Evolutionary conservation across 805 yeast genomes (phyloP).

Genomic region (Debaryomyces maramus): DNA sequence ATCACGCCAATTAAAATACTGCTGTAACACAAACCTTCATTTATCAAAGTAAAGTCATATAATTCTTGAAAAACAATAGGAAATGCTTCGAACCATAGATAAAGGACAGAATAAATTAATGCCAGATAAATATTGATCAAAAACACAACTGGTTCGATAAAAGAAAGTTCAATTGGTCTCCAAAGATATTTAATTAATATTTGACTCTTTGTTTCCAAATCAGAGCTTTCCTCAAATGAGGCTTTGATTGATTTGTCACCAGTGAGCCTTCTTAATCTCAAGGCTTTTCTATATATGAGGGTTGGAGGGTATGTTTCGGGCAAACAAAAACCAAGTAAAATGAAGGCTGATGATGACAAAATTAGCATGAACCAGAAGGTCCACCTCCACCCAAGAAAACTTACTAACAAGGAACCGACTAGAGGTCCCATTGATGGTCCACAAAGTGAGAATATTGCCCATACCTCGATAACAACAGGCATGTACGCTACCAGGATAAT

Average conservation of each 20-base stretch:
- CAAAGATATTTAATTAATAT: slow-evolving; percentile 40
- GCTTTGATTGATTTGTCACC: slow-evolving; percentile 43
- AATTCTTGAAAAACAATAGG: slow-evolving; percentile 51
- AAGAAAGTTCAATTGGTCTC: slow-evolving; percentile 52
- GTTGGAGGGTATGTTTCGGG: slow-evolving; percentile 48
- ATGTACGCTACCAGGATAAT: slow-evolving; percentile 36
- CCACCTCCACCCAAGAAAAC: slow-evolving; percentile 47
- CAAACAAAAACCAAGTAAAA: slow-evolving; percentile 31
- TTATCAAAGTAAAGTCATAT: slow-evolving; percentile 48
- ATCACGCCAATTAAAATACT: slow-evolving; percentile 47
- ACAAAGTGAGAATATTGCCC: slow-evolving; percentile 50
- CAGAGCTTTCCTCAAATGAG: no score
- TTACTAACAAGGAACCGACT: slow-evolving; percentile 48
- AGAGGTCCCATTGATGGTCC: slow-evolving; percentile 58
- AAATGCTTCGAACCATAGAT: slow-evolving; percentile 52
- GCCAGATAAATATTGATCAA: slow-evolving; percentile 54
- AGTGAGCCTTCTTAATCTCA: slow-evolving; percentile 41
- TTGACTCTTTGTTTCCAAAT: no score
- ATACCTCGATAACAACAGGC: slow-evolving; percentile 45
- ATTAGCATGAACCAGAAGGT: slow-evolving; percentile 49
- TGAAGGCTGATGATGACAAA: slow-evolving; percentile 17
- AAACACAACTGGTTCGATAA: slow-evolving; percentile 57
- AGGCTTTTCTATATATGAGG: slow-evolving; percentile 43
- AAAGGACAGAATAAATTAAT: slow-evolving; percentile 51
- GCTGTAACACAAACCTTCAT: slow-evolving; percentile 46